Conservation (phyloP, 78 protist species). For the Creolimax fragrantissima region DNA sequence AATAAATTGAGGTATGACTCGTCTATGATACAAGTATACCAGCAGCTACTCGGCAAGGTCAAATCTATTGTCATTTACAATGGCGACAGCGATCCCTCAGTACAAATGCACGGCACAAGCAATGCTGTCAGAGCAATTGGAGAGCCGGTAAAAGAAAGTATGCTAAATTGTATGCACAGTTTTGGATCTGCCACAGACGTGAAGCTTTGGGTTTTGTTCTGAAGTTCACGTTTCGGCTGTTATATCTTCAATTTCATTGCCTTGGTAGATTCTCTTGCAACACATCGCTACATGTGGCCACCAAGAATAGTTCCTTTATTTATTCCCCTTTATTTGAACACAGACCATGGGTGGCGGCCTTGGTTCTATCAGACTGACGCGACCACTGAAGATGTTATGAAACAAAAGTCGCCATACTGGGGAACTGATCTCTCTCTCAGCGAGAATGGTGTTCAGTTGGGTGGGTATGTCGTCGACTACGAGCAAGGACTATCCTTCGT, state of each 20-base stretch:
- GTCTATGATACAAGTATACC: neutral
- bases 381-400: neutral
- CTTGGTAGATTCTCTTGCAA: too few relatives aligned
- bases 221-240: too few relatives aligned
- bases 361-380: neutral
- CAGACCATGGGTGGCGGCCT: neutral
- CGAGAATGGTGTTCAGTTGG: slow-evolving; percentile 3
- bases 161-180: too few relatives aligned
- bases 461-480: neutral
- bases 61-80: neutral
- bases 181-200: too few relatives aligned
- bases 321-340: too few relatives aligned
- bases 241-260: too few relatives aligned
- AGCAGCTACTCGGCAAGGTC: neutral
- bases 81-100: neutral
- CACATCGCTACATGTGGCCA: too few relatives aligned
- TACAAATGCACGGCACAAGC: neutral
- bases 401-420: neutral
- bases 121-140: neutral
- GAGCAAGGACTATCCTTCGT: neutral
- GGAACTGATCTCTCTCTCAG: neutral
- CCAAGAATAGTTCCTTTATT: too few relatives aligned
- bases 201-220: too few relatives aligned
- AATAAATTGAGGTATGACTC: neutral
- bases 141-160: too few relatives aligned